phyloP scores from a whole-genome alignment of 2,329 filamentous ascomycete species.

The Fonsecaea monophora region DNA sequence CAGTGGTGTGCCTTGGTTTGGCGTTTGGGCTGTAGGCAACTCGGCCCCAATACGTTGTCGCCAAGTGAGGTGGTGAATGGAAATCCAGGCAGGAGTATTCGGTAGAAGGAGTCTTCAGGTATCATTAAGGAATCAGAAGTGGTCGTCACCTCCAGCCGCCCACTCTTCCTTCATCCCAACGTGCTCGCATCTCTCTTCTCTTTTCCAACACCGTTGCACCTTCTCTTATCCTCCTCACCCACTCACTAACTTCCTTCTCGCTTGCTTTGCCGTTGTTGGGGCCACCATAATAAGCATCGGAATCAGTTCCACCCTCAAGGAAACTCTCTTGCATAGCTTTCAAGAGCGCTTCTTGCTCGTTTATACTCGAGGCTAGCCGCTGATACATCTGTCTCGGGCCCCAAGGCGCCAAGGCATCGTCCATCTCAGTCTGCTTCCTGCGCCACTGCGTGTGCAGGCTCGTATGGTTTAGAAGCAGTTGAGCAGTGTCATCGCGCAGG shows the following conservation, averaged over 20 bases:
- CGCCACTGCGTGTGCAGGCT: conserved; percentile 92
- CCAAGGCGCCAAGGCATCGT: conserved; percentile 81
- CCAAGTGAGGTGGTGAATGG: neutral
- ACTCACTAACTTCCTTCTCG: conserved; percentile 84
- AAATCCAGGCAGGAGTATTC: conserved; percentile 4
- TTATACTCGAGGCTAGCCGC: conserved; percentile 74
- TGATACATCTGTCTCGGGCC: conserved; percentile 87
- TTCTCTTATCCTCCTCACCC: conserved; percentile 80
- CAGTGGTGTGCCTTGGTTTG: conserved; percentile 20
- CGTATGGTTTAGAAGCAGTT: conserved; percentile 80
- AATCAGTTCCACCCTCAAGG: conserved; percentile 64
- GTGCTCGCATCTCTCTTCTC: conserved; percentile 82
- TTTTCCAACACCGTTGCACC: conserved; percentile 79
- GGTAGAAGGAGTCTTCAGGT: conserved; percentile 14
- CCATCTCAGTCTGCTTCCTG: conserved; percentile 86
- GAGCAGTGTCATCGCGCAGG: conserved; percentile 73
- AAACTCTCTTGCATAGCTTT: conserved; percentile 91
- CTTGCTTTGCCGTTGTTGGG: conserved; percentile 60
- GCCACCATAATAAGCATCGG: conserved; percentile 50
- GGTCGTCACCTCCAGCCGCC: conserved; percentile 83
- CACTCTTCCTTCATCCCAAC: conserved; percentile 95
- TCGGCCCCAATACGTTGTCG: neutral
- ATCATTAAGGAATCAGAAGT: conserved; percentile 19
- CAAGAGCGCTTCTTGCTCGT: conserved; percentile 83
- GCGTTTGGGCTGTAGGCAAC: conserved; percentile 13